Evolutionary conservation across 495 filamentous ascomycete species (phyloP), one percentile per base, ranked within the genome.

Genomic region (Penicillium malachiteum): DNA sequence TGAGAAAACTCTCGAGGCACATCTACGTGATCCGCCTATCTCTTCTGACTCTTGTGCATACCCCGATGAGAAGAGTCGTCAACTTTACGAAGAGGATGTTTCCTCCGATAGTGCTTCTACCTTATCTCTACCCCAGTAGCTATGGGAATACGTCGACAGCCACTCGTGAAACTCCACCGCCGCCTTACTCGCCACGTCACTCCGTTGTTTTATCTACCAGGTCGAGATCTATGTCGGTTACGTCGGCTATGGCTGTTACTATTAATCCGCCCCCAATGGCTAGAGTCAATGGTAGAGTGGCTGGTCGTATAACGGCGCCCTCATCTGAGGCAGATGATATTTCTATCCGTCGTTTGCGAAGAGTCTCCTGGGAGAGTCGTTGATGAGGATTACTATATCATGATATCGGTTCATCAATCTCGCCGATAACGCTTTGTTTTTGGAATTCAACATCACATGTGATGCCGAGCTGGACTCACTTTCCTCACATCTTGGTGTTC

Each of bases 71-170:
- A 78, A 78, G 43, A 58, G 52, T 41, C 60, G 60, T 38, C 53
- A 64, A n/a, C 50, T 57, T 16, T 66, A 70, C 47, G 56, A 68
- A 11, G 72, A 71, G 14, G 74, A 74, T 21, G 54, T 65, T 39
- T 64, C 67, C 0, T 71, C 72, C 2, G 74, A 77, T 52, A 67
- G 59, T 45, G 76, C 75, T 17, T 78, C 75, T 7, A 68, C 69
- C 12, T 60, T 75, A 55, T 78, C 75, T 10, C n/a, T 78, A 75
- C 52, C 70, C 74, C 3, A 78, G 75, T 55, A 77, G 73, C 48
- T 78, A 74, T 56, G 75, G 75, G 7, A 76, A 78, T 50, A 78
- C 75, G 6, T 78, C 75, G 0, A 78, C 75, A 8, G 75, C 74
- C 9, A 78, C 75, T 5, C 54, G 75, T 17, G 75, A 78, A 30